Conservation (phyloP, 108 stramenopile species). For the Conticribra guillardii region DNA sequence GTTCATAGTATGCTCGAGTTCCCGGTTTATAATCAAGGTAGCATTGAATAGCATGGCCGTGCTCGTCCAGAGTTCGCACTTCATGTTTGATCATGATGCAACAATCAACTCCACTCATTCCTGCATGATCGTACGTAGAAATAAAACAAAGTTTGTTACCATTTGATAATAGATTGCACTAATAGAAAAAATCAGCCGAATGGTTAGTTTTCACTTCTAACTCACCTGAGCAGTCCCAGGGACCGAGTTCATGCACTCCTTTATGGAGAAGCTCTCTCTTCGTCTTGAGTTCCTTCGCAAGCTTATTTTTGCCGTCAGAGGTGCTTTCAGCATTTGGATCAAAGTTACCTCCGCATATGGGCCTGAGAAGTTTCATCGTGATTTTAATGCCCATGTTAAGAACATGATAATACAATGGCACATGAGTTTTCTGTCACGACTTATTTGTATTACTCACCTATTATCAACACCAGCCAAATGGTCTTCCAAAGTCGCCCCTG, state of each 20-base stretch:
- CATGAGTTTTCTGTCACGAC: no score
- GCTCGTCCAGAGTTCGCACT: neutral
- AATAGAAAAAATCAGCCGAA: neutral
- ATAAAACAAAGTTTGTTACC: neutral
- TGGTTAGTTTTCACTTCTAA: neutral
- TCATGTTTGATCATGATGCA: slow-evolving; percentile 5
- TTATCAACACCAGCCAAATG: neutral
- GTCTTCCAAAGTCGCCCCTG: neutral
- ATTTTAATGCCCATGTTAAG: neutral
- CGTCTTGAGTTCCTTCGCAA: neutral
- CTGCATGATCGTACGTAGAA: neutral
- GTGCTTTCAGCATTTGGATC: neutral
- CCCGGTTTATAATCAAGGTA: neutral
- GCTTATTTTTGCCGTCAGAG: neutral
- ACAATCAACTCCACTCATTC: neutral
- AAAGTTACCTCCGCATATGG: neutral
- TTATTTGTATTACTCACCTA: neutral
- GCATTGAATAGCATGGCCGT: slow-evolving; percentile 1
- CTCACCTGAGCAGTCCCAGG: neutral
- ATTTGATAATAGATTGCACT: neutral
- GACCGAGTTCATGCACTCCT: neutral
- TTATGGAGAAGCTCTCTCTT: neutral
- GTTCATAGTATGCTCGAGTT: neutral
- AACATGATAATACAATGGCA: no score
- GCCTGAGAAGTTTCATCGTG: neutral